Conservation (phyloP, 176 grass and related monocot species). For the Pharus latifolius region DNA sequence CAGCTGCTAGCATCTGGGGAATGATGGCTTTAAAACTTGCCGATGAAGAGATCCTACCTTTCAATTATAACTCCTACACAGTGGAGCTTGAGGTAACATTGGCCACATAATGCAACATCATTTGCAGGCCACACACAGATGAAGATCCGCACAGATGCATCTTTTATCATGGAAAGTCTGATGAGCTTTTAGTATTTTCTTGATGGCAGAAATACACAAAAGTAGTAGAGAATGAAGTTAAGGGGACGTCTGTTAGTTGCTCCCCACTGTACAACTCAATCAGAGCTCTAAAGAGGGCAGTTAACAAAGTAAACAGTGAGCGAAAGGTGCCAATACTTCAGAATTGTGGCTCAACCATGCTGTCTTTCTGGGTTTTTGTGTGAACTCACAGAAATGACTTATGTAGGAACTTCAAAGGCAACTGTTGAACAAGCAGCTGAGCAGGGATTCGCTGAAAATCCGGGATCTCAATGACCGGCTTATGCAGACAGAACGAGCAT, state of each 20-base stretch:
- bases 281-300: conserved; percentile 33
- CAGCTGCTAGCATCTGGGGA: conserved; percentile 88
- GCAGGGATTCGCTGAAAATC: conserved; percentile 49
- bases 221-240: conserved; percentile 26
- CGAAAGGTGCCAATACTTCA: conserved; percentile 37
- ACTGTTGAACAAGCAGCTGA: conserved; percentile 26
- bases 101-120: not conserved
- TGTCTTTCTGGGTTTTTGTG: not conserved
- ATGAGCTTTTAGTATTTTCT: not conserved
- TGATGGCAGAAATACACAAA: conserved; percentile 28
- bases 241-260: conserved; percentile 39
- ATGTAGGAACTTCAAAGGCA: conserved; percentile 39
- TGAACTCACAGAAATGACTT: not conserved
- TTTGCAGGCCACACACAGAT: not conserved
- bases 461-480: conserved; percentile 62
- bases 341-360: not conserved
- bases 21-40: conserved; percentile 70
- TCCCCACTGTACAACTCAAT: conserved; percentile 69
- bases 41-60: conserved; percentile 65
- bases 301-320: conserved; percentile 39
- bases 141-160: not conserved
- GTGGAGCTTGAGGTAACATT: conserved; percentile 53
- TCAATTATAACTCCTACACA: conserved; percentile 57
- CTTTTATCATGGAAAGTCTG: not conserved
- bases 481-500: conserved; percentile 76